Base-by-base conservation (phyloP, 139 green algal species). In the Ettlia oleoabundans region DNA sequence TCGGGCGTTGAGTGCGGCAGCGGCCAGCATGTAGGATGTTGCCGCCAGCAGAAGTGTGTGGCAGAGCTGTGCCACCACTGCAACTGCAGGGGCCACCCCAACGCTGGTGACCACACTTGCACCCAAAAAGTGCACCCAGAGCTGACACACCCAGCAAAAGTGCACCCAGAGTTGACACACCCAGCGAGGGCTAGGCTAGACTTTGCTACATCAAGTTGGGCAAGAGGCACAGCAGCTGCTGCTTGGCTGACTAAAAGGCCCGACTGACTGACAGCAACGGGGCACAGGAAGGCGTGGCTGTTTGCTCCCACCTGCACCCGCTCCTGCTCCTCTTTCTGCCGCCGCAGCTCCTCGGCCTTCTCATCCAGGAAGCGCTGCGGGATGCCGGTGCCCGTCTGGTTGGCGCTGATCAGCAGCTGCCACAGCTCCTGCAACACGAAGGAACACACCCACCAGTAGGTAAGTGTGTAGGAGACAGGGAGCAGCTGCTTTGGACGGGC, bases 341-440 rank as follows among this genome's bases (percentile, higher is more conserved):
- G 81, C 26, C 73, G 81, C 10, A 95, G 76, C 85, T 95, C 87
- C 61, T 92, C 91, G 67, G 85, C 88, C 87, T 97, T 92, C 30
- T 90, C 92, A 21, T 98, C 93, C 72, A 97, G 81, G 78, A 98
- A 94, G 64, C 88, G 43, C 84, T 97, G 91, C 2, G 95, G 95
- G 32, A 98, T 93, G 72, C 93, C 92, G 40, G 76, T 93, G n/a
- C 78, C 62, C 38, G 87, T 95, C 42, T 87, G 55, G 71, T 85
- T 85, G 40, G 95, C 95, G 69, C 87, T 94, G 38, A 90, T 74
- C 77, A 98, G 89, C 86, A 97, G 88, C 19, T 69, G 64, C 95
- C 94, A 98, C 62, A 98, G 90, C 92, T 98, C 95, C 92, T 95
- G 90, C n/a, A 42, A 26, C 9, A 8, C 22, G 5, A 6, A 37